phyloP scores from a whole-genome alignment of 345 rosid species.

The Arabidopsis arenosa region DNA sequence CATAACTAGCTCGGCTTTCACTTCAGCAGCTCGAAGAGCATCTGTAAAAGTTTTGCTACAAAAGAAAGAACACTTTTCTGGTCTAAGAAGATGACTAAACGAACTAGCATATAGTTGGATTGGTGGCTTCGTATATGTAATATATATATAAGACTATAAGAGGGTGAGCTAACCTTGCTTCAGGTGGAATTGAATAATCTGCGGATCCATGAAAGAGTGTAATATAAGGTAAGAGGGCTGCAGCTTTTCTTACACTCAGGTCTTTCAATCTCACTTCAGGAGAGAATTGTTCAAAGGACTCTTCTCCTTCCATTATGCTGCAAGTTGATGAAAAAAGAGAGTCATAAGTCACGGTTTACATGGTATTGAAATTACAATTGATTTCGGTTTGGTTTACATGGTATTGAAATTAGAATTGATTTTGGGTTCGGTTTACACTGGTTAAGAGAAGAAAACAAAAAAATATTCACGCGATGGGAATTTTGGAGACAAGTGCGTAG shows the following conservation, averaged over 20 bases:
- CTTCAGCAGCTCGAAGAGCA: slow-evolving; percentile 68
- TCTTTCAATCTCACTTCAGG: slow-evolving; percentile 76
- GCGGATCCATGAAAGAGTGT: slow-evolving; percentile 88
- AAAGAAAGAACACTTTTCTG: slow-evolving; percentile 21
- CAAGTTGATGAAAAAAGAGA: slow-evolving; percentile 11
- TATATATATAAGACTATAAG: not conserved
- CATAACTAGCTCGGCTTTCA: slow-evolving; percentile 59
- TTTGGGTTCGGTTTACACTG: too few species aligned
- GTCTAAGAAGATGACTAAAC: not conserved
- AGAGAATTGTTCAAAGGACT: slow-evolving; percentile 74
- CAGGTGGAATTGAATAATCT: slow-evolving; percentile 84
- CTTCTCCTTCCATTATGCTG: slow-evolving; percentile 99
- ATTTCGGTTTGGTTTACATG: too few species aligned
- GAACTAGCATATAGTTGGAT: not conserved
- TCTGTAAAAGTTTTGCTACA: slow-evolving; percentile 68
- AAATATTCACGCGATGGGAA: too few species aligned
- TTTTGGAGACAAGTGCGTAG: too few species aligned
- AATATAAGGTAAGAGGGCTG: slow-evolving; percentile 69
- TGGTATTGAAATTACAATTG: too few species aligned
- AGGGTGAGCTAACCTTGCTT: slow-evolving; percentile 74
- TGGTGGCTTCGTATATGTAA: not conserved
- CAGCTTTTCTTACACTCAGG: slow-evolving; percentile 58
- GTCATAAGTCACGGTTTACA: not conserved
- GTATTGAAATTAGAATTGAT: too few species aligned
- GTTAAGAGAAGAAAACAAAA: too few species aligned